These are phyloP conservation scores for Podila epicladia DNA, from an alignment of 192 early-diverging fungal species.

Conservation along the genomic window DNA sequence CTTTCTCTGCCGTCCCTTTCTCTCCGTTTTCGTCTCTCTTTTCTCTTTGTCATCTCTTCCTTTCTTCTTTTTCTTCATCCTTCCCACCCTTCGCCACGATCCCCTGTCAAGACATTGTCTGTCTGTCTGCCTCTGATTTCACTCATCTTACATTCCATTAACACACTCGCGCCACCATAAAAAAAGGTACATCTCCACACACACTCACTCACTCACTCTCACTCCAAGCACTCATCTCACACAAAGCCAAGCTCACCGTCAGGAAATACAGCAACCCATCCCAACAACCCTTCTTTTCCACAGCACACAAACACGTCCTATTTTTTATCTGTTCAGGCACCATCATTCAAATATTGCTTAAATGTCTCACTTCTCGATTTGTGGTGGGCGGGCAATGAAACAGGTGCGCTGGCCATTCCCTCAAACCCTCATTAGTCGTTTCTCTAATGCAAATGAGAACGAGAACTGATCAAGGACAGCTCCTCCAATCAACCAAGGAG, in stretches of 20 bases:
- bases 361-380: slow-evolving; percentile 3
- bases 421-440: too few relatives aligned
- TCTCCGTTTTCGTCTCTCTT: neutral
- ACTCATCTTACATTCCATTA: neutral
- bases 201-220: neutral
- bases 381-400: neutral
- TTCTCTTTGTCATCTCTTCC: neutral
- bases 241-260: too few relatives aligned
- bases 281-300: too few relatives aligned
- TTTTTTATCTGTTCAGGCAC: neutral
- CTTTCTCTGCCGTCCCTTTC: neutral
- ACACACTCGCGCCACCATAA: neutral
- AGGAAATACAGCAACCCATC: too few relatives aligned
- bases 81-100: neutral
- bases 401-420: neutral
- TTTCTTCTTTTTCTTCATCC: neutral
- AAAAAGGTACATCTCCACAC: neutral
- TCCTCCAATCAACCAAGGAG: too few relatives aligned
- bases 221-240: neutral
- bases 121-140: neutral
- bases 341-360: neutral
- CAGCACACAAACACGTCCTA: neutral
- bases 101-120: neutral
- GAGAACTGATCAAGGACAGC: too few relatives aligned
- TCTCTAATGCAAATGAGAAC: too few relatives aligned